These are phyloP conservation scores for Didymella exigua DNA, from an alignment of 2,329 filamentous ascomycete genomes.

Conservation along the genomic window DNA sequence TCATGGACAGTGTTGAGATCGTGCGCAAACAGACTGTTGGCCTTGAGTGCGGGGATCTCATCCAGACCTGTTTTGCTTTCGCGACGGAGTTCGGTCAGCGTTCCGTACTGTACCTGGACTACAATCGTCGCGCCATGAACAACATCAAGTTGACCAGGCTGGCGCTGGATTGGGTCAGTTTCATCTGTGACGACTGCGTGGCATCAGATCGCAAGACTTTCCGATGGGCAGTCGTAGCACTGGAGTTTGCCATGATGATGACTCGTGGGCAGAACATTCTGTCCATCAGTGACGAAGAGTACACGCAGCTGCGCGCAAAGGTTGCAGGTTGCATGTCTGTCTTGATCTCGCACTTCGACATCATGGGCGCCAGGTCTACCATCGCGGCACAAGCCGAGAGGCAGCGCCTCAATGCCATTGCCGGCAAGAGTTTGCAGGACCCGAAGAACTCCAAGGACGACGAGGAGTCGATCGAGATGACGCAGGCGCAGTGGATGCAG, in stretches of 20 bases:
- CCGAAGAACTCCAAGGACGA: conserved; percentile 77
- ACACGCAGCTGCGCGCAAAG: conserved; percentile 79
- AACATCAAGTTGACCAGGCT: conserved; percentile 93
- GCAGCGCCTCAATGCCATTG: conserved; percentile 80
- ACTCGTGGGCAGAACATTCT: conserved; percentile 91
- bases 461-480: conserved; percentile 77
- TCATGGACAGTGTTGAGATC: conserved; percentile 97
- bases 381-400: conserved; percentile 93
- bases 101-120: conserved; percentile 93
- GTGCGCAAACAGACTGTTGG: conserved; percentile 84
- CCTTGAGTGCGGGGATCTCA: conserved; percentile 89
- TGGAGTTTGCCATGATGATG: conserved; percentile 98
- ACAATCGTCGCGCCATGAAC: conserved; percentile 94
- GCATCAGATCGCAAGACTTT: conserved; percentile 95
- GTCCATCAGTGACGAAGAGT: conserved; percentile 87
- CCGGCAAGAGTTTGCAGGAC: conserved; percentile 78
- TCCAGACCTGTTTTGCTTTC: conserved; percentile 97
- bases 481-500: conserved; percentile 75
- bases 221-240: conserved; percentile 91
- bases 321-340: conserved; percentile 97
- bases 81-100: conserved; percentile 98
- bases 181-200: conserved; percentile 96
- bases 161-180: conserved; percentile 95
- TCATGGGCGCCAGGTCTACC: conserved; percentile 94
- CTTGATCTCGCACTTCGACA: conserved; percentile 97